Evolutionary conservation across 192 early-diverging fungal genomes (phyloP).

Genomic region (Geranomyces variabilis): DNA sequence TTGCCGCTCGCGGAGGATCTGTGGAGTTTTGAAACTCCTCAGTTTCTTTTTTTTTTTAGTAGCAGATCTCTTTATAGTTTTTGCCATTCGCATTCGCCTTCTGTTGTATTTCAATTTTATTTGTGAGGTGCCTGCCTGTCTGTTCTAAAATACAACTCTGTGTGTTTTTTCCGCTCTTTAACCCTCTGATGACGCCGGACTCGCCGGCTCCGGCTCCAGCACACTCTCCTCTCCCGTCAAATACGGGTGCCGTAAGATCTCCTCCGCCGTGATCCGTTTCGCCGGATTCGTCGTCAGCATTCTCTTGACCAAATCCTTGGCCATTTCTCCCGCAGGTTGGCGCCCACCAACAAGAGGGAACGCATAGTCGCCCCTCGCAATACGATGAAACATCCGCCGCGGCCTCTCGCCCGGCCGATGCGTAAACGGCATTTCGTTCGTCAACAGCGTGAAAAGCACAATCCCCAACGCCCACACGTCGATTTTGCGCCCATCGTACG

Average conservation of each 20-base stretch:
- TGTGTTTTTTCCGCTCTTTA: too few relatives aligned
- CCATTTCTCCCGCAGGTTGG: slow-evolving; percentile 3
- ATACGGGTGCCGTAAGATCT: slow-evolving; percentile 19
- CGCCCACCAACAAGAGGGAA: slow-evolving; percentile 52
- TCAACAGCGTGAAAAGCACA: slow-evolving; percentile 48
- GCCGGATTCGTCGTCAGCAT: slow-evolving; percentile 28
- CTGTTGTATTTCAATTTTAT: too few relatives aligned
- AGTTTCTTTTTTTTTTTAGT: too few relatives aligned
- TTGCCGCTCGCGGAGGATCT: slow-evolving; percentile 12
- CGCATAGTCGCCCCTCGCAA: slow-evolving; percentile 61
- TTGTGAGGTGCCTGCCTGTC: too few relatives aligned
- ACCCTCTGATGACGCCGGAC: too few relatives aligned
- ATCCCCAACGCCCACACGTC: slow-evolving; percentile 52
- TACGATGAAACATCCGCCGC: slow-evolving; percentile 61
- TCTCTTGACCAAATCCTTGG: slow-evolving; percentile 24
- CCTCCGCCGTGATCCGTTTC: slow-evolving; percentile 17
- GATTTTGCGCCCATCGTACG: slow-evolving; percentile 68
- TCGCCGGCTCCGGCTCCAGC: too few relatives aligned
- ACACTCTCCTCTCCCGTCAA: slow-evolving; percentile 5
- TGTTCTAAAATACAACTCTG: too few relatives aligned
- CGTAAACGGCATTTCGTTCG: slow-evolving; percentile 44
- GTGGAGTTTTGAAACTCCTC: too few relatives aligned
- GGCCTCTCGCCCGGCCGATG: slow-evolving; percentile 44
- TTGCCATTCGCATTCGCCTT: too few relatives aligned
- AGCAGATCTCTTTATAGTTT: too few relatives aligned